Percentiles rank a stretch among this genome's conserved stretches.
Evolutionary conservation across 202 grass and related monocot genomes (phyloP).

Genomic region (Panicum hallii): DNA sequence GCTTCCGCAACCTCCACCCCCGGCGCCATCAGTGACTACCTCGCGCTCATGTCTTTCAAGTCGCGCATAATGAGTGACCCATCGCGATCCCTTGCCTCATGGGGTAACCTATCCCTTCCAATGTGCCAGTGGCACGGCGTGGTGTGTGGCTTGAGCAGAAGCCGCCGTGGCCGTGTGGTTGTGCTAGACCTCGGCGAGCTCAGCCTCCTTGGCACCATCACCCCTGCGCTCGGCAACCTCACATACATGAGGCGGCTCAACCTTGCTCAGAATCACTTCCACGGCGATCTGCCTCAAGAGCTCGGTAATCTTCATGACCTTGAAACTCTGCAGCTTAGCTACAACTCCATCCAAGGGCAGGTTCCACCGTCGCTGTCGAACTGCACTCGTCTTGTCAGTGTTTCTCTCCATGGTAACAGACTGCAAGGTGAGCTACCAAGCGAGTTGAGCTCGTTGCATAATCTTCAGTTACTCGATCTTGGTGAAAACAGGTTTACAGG

Average conservation of each 20-base stretch:
- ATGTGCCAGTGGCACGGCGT: slow-evolving; percentile 54
- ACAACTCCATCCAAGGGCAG: slow-evolving; percentile 36
- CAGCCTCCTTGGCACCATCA: slow-evolving; percentile 31
- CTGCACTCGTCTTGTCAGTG: not conserved
- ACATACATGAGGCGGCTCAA: slow-evolving; percentile 41
- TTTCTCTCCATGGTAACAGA: not conserved
- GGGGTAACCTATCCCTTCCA: not conserved
- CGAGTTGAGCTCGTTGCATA: not conserved
- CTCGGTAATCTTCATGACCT: slow-evolving; percentile 46
- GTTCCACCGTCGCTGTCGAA: slow-evolving; percentile 40
- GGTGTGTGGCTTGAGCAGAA: slow-evolving; percentile 13
- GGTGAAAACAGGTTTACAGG: slow-evolving; percentile 29
- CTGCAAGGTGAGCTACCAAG: not conserved
- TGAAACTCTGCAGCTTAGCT: slow-evolving; percentile 14
- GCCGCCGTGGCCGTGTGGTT: slow-evolving; percentile 26
- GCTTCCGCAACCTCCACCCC: no score
- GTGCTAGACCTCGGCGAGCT: slow-evolving; percentile 32
- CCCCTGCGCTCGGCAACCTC: slow-evolving; percentile 41
- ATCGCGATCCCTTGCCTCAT: not conserved
- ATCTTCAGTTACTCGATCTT: not conserved
- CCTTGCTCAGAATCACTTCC: slow-evolving; percentile 43
- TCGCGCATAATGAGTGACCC: slow-evolving; percentile 4
- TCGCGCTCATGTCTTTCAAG: slow-evolving; percentile 41
- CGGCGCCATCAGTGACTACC: not conserved
- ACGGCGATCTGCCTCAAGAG: slow-evolving; percentile 36